Evolutionary conservation across 345 rosid genomes (phyloP).

Genomic region (Moringa oleifera): DNA sequence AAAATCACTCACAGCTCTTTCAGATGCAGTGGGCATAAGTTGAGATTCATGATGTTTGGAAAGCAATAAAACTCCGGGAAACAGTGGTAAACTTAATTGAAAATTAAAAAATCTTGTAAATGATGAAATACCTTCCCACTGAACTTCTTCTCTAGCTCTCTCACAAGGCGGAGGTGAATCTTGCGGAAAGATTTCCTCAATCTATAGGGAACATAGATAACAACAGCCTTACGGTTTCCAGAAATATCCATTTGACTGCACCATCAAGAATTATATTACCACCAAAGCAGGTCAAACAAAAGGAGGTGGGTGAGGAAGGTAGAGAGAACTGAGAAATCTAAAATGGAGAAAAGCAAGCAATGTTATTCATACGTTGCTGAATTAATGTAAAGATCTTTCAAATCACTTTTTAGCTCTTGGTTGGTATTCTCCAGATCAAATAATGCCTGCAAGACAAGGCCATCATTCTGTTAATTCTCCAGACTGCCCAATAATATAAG

Average conservation of each 20-base stretch:
- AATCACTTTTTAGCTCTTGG: slow-evolving; percentile 73
- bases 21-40: no score
- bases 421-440: slow-evolving; percentile 83
- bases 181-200: slow-evolving; percentile 83
- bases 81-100: no score
- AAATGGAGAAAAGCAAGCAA: neutral
- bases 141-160: slow-evolving; percentile 94
- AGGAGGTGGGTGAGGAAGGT: no score
- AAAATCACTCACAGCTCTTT: no score
- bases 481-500: neutral
- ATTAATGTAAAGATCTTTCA: slow-evolving; percentile 79
- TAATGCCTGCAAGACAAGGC: slow-evolving; percentile 44
- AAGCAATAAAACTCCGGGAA: no score
- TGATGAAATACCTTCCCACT: slow-evolving; percentile 62
- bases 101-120: neutral
- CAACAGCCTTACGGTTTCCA: slow-evolving; percentile 77
- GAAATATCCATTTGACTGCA: slow-evolving; percentile 71
- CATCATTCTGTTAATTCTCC: neutral
- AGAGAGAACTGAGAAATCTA: neutral
- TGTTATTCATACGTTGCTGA: slow-evolving; percentile 49
- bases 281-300: neutral
- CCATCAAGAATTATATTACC: neutral
- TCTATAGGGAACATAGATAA: slow-evolving; percentile 71
- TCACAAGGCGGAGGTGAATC: slow-evolving; percentile 74
- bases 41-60: no score